phyloP scores from a whole-genome alignment of 805 yeast genomes.

The Candida arabinofermentans region DNA sequence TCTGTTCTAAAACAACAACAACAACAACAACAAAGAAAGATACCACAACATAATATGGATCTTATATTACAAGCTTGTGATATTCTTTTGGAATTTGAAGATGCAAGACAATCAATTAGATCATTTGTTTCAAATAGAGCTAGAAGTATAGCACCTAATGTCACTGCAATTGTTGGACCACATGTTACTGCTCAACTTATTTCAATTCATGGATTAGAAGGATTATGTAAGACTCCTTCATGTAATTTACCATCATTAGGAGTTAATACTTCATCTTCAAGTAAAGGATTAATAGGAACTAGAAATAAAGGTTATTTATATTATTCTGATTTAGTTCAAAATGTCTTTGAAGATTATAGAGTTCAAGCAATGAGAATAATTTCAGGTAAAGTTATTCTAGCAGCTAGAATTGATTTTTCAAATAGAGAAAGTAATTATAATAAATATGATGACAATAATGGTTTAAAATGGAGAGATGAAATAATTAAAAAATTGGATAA shows the following conservation, averaged over 20 bases:
- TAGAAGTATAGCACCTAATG: conserved; percentile 70
- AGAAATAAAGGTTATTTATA: conserved; percentile 70
- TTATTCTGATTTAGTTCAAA: conserved; percentile 53
- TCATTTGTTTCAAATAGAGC: conserved; percentile 54
- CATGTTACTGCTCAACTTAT: conserved; percentile 69
- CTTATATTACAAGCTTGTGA: conserved; percentile 43
- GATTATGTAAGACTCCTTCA: conserved; percentile 67
- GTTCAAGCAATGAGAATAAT: conserved; percentile 73
- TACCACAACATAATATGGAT: conserved; percentile 29
- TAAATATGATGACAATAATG: conserved; percentile 41
- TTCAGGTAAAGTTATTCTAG: conserved; percentile 74
- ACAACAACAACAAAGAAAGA: conserved; percentile 22
- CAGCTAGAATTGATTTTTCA: conserved; percentile 70
- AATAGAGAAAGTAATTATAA: conserved; percentile 33
- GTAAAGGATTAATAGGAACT: conserved; percentile 41
- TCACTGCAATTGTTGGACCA: conserved; percentile 68
- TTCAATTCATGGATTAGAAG: conserved; percentile 65
- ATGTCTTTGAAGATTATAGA: conserved; percentile 53
- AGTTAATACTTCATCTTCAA: conserved; percentile 39
- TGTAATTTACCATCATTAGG: conserved; percentile 84
- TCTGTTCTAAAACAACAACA: conserved; percentile 35
- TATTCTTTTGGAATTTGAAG: conserved; percentile 42
- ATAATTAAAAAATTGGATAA: conserved; percentile 63
- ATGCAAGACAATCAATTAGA: conserved; percentile 41
- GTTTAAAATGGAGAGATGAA: conserved; percentile 56